Base-by-base conservation (phyloP, 228 moss, liverwort and hornwort genomes). In the Sphagnum magellanicum region DNA sequence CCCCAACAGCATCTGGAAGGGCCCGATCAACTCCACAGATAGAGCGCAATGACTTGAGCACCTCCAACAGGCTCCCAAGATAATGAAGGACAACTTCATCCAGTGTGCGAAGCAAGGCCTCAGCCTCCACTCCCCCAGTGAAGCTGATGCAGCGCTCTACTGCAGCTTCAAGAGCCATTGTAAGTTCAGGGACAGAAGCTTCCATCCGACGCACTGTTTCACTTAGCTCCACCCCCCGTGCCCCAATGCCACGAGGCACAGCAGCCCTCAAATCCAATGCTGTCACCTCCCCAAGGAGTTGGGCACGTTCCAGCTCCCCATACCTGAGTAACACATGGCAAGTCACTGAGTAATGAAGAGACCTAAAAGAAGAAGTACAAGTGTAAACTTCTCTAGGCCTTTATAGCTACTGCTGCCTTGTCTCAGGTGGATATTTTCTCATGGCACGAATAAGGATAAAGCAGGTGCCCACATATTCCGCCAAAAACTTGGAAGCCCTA, bases 121-220 rank as follows among this genome's bases (percentile, higher is more conserved):
- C 98, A 60, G 89, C 88, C 78, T 98, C 98, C 8, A 92, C 94
- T 69, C 98, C 98, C 64, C 98, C 92, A 32, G 98, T 98, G 64
- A 94, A 98, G 69, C 80, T 88, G 66, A 90, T 81, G 73, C 98
- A 94, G 58, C 98, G 83, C 14, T 89, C 98, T 7, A 92, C 94
- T 64, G 94, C 94, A 79, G 91, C 90, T 81, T 98, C 98, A 12
- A 98, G 84, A 12, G 81, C 77, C 50, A 85, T 67, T 16, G 89
- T 84, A 68, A 98, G 67, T 70, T 90, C 83, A 52, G 94, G 93
- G 58, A 98, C 78, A 16, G 98, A 94, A 55, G 87, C 86, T 77
- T 98, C 89, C 79, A 98, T 87, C 70, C 98, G 87, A 65, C 98
- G 88, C 60, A 98, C 98, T 67, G 98, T 94, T 77, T 98, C 98